Evolutionary conservation across 73 alveolate species (phyloP), one percentile per base, ranked within the genome.

Genomic region (Paramecium sexaurelia): DNA sequence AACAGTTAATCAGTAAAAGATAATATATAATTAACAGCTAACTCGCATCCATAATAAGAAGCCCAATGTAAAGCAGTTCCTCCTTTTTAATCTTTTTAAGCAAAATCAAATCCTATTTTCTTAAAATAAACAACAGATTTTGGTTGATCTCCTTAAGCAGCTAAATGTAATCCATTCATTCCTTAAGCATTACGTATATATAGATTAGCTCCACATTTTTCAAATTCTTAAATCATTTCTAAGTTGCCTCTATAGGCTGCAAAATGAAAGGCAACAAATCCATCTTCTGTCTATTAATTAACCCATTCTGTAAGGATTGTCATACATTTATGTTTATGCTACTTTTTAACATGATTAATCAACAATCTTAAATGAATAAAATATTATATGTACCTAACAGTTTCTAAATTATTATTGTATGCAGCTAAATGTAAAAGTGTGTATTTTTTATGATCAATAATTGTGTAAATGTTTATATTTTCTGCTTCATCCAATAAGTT

Each of bases 31-130:
- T 67, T 69, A 8, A 88, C 93, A 17, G 93, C 85, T 20, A 39
- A 67, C 55, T 93, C 96, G 37, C 95, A 40, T 3, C 96, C 96
- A 69, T 57, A 75, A 92, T 96, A 95, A 15, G 95, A 94, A 2
- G 99, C 99, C 99, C 99, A 97, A 92, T 97, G 99, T 55, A 97
- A 85, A 7, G 99, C 99, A 45, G 98, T 96, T 47, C 98, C 96
- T 4, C 97, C 97, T 57, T 96, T 96, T 15, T 87, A 87, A 91
- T 97, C 99, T 55, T 83, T 92, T 11, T 93, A 94, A 89, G 69
- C 84, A 9, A 95, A 71, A 93, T 94, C 91, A 26, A 95, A 85
- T 40, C 96, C 95, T 29, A 95, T 90, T 78, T 96, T 96, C 55
- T 95, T 96, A 83, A 97, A 96, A 85, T 94, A 96, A 39, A 98